Conservation (phyloP, 1,284 basidiomycete species). For the Volvariella volvacea region DNA sequence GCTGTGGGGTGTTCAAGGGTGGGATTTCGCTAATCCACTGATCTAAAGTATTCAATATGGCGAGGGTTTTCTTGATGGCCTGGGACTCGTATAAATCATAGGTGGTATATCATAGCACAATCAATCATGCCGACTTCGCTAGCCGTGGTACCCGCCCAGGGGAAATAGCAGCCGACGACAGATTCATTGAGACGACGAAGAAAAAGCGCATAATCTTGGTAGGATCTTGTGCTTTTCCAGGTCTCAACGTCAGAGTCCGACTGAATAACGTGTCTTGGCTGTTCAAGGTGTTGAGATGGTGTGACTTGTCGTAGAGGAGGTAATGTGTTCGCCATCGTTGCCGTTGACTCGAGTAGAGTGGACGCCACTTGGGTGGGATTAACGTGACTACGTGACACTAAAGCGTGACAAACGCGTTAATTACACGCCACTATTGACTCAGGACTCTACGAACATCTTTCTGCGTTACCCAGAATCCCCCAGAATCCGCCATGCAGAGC, state of each 20-base stretch:
- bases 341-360: neutral
- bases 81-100: conserved; percentile 22
- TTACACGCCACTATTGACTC: too few species aligned
- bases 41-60: conserved; percentile 66
- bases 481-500: conserved; percentile 33
- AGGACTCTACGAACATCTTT: too few species aligned
- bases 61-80: conserved; percentile 42
- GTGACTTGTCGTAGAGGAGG: conserved; percentile 35
- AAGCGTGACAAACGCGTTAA: too few species aligned
- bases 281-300: conserved; percentile 16
- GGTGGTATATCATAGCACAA: conserved; percentile 5
- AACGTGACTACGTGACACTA: conserved; percentile 4
- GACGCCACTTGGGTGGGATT: neutral
- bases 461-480: too few species aligned
- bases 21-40: conserved; percentile 82
- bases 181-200: conserved; percentile 67
- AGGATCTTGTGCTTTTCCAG: conserved; percentile 69
- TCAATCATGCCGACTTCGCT: conserved; percentile 28
- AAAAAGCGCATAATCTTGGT: conserved; percentile 67
- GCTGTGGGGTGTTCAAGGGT: conserved; percentile 72
- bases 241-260: conserved; percentile 61
- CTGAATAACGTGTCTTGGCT: conserved; percentile 32
- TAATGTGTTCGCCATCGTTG: conserved; percentile 7
- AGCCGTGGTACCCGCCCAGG: conserved; percentile 25
- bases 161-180: conserved; percentile 55